Conservation (phyloP, 169 alveolate species). For the Plasmodium berghei region DNA sequence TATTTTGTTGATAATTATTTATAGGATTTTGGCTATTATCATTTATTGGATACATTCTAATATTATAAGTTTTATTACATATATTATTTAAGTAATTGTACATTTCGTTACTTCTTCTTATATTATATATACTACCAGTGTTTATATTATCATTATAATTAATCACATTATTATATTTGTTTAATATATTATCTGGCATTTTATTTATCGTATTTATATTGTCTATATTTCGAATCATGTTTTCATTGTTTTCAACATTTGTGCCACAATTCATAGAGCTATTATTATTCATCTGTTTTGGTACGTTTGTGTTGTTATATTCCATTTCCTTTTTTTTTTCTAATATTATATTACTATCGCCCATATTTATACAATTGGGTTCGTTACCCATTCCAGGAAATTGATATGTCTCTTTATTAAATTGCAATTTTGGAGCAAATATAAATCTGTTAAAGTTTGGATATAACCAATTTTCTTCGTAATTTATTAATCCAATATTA, state of each 20-base stretch:
- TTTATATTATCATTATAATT: neutral
- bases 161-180: neutral
- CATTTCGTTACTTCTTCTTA: slow-evolving; percentile 16
- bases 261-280: neutral
- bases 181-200: neutral
- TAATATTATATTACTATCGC: neutral
- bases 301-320: neutral
- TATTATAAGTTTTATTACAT: slow-evolving; percentile 20
- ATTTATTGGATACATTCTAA: slow-evolving; percentile 17
- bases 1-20: slow-evolving; percentile 27
- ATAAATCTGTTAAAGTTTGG: slow-evolving; percentile 14
- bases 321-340: neutral
- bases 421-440: neutral
- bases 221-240: no score
- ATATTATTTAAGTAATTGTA: slow-evolving; percentile 35
- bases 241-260: no score
- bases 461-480: slow-evolving; percentile 10
- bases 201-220: slow-evolving; percentile 2
- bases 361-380: neutral
- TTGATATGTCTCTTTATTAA: slow-evolving; percentile 13
- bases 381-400: neutral
- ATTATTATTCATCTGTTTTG: neutral
- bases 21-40: neutral
- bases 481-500: neutral
- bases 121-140: neutral